These are phyloP conservation scores for Hypoxylon fragiforme DNA, from an alignment of 495 filamentous ascomycete genomes.

Conservation along the genomic window DNA sequence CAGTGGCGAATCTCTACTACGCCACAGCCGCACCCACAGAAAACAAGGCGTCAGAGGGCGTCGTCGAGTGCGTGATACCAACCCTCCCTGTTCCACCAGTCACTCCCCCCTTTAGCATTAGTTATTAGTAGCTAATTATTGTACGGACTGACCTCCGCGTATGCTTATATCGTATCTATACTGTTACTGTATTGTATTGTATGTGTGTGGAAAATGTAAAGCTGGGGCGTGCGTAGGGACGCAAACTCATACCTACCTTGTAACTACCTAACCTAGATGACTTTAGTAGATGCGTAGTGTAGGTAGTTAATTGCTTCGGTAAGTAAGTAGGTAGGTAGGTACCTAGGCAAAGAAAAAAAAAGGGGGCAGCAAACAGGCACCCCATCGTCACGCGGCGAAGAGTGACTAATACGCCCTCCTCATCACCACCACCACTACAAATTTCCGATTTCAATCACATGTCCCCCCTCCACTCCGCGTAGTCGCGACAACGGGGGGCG, in stretches of 20 bases:
- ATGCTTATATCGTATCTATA: too few species aligned
- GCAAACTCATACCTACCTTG: too few species aligned
- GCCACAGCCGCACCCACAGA: conserved; percentile 11
- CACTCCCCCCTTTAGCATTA: background rate
- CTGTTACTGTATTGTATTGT: too few species aligned
- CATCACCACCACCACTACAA: background rate
- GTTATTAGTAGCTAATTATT: too few species aligned
- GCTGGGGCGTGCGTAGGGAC: too few species aligned
- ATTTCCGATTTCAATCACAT: conserved; percentile 28
- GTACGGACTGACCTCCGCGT: too few species aligned
- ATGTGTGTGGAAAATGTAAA: too few species aligned
- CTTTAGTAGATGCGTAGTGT: too few species aligned
- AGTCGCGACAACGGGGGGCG: conserved; percentile 29
- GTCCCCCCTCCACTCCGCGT: conserved; percentile 21
- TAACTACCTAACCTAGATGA: too few species aligned
- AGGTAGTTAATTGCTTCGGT: too few species aligned
- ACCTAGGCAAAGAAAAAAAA: background rate
- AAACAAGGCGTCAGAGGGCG: conserved; percentile 7
- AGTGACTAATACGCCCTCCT: conserved; percentile 23
- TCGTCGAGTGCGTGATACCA: conserved; percentile 11
- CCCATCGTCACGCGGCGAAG: conserved; percentile 24
- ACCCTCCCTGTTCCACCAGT: too few species aligned
- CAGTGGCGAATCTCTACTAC: conserved; percentile 20
- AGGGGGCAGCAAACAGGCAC: conserved; percentile 10
- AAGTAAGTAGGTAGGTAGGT: background rate